These are phyloP conservation scores for Plasmodium gallinaceum DNA, from an alignment of 169 alveolate species.

Conservation along the genomic window DNA sequence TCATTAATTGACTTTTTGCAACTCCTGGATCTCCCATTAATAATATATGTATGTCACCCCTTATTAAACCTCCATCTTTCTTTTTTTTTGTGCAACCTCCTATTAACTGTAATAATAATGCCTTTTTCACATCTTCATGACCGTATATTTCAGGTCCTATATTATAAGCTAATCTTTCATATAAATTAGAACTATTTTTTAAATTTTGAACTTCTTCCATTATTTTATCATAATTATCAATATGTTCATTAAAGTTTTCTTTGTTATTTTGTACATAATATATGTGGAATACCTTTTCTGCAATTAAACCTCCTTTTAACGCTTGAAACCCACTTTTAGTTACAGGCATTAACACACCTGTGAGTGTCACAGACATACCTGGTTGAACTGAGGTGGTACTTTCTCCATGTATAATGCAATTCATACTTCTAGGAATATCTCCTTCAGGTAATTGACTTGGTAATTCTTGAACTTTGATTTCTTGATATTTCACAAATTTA, in stretches of 20 bases:
- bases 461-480: conserved; percentile 95
- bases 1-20: conserved; percentile 97
- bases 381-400: conserved; percentile 79
- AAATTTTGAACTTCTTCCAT: conserved; percentile 82
- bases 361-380: conserved; percentile 86
- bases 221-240: conserved; percentile 76
- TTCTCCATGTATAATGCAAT: conserved; percentile 91
- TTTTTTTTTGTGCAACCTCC: conserved; percentile 96
- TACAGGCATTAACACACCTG: conserved; percentile 93
- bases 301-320: conserved; percentile 78
- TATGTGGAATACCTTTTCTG: conserved; percentile 91
- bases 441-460: conserved; percentile 96
- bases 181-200: conserved; percentile 87
- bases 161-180: conserved; percentile 93
- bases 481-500: conserved; percentile 93
- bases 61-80: conserved; percentile 96
- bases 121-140: conserved; percentile 97
- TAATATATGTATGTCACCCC: conserved; percentile 98
- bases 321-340: conserved; percentile 87
- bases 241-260: conserved; percentile 80
- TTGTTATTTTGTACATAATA: conserved; percentile 88
- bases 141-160: conserved; percentile 98
- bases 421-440: conserved; percentile 94
- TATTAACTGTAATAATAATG: conserved; percentile 91
- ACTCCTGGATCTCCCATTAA: conserved; percentile 99